phyloP scores from a whole-genome alignment of 2,329 filamentous ascomycete genomes.

The Aspergillus fructus region DNA sequence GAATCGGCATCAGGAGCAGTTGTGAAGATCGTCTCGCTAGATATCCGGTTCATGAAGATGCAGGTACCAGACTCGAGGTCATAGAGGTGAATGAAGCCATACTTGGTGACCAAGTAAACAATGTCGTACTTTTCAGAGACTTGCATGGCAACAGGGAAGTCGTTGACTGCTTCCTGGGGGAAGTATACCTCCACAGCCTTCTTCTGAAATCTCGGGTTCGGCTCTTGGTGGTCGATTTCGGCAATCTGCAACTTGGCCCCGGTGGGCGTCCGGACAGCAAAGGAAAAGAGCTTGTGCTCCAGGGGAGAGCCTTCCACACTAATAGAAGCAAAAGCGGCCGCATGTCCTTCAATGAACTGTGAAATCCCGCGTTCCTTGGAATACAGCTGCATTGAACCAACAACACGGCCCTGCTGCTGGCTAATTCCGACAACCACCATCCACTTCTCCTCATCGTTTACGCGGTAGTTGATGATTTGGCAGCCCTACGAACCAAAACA shows the following conservation, averaged over 20 bases:
- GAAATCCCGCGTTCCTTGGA: constrained; percentile 95
- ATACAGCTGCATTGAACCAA: constrained; percentile 95
- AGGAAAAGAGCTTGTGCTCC: constrained; percentile 94
- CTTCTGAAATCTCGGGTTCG: constrained; percentile 88
- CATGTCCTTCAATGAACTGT: constrained; percentile 96
- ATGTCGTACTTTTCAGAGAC: constrained; percentile 95
- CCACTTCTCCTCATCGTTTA: constrained; percentile 95
- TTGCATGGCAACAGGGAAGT: constrained; percentile 98
- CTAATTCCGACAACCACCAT: constrained; percentile 97
- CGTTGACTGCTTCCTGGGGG: constrained; percentile 89
- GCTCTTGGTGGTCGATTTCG: constrained; percentile 89
- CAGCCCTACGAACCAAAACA: constrained; percentile 61
- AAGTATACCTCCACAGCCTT: constrained; percentile 98
- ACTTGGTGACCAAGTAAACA: constrained; percentile 97
- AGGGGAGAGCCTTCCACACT: constrained; percentile 83
- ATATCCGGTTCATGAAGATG: constrained; percentile 99
- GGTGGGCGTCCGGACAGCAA: constrained; percentile 84
- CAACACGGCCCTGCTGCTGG: constrained; percentile 86
- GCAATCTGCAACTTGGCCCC: constrained; percentile 97
- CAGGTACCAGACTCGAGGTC: constrained; percentile 93
- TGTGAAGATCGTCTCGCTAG: constrained; percentile 97
- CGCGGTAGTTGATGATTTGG: constrained; percentile 99
- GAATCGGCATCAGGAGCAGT: constrained; percentile 82
- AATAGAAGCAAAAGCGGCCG: constrained; percentile 88
- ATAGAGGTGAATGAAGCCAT: constrained; percentile 98